These are phyloP conservation scores for Pythium brachiatum DNA, from an alignment of 352 stramenopile genomes.

Conservation along the genomic window DNA sequence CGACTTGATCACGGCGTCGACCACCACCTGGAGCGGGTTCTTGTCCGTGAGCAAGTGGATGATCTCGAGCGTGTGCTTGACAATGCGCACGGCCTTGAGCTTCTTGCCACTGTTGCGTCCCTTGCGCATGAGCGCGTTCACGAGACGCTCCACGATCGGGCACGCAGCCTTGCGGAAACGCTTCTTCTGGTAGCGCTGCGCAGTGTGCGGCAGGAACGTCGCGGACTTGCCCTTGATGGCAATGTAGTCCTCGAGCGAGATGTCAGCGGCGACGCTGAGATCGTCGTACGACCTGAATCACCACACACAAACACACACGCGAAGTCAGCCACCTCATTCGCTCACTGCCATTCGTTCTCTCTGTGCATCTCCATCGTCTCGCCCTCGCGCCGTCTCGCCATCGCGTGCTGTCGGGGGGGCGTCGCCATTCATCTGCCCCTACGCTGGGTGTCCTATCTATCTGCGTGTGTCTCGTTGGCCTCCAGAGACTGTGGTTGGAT, in stretches of 20 bases:
- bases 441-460: neutral
- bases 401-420: too few relatives aligned
- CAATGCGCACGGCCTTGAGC: slow-evolving; percentile 98
- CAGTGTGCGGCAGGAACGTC: slow-evolving; percentile 99
- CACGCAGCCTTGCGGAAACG: slow-evolving; percentile 99
- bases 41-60: slow-evolving; percentile 99
- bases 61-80: slow-evolving; percentile 99
- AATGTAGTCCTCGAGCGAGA: slow-evolving; percentile 99
- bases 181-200: slow-evolving; percentile 99
- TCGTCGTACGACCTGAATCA: slow-evolving; percentile 95
- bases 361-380: neutral
- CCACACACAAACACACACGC: slow-evolving; percentile 22
- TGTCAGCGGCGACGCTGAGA: slow-evolving; percentile 97
- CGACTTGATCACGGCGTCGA: slow-evolving; percentile 91
- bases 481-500: neutral
- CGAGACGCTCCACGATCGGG: slow-evolving; percentile 98
- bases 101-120: slow-evolving; percentile 99
- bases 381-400: neutral
- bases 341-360: neutral
- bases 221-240: slow-evolving; percentile 98
- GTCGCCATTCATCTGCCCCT: too few relatives aligned
- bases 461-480: neutral
- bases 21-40: slow-evolving; percentile 98
- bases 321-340: slow-evolving; percentile 19
- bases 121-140: slow-evolving; percentile 98